A percentile compares a stretch with the other conserved stretches of the same genome.
Evolutionary conservation across 257 asterid genomes (phyloP).

Genomic region (Nicotiana obtusifolia): DNA sequence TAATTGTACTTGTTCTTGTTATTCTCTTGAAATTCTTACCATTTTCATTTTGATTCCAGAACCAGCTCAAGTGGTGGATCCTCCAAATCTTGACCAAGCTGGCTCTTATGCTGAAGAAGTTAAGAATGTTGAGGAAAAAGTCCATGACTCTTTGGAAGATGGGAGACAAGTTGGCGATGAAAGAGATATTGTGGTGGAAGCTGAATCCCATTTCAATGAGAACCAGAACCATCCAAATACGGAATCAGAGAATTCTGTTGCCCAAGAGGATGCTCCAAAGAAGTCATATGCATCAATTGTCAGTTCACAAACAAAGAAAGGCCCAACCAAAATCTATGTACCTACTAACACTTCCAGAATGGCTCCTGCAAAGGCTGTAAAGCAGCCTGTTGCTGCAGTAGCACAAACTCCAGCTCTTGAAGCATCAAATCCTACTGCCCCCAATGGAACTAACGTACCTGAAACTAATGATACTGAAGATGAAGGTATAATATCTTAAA

Average conservation of each 20-base stretch:
- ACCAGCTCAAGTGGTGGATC: slow-evolving; percentile 46
- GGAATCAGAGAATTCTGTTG: slow-evolving; percentile 37
- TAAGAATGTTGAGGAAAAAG: slow-evolving; percentile 37
- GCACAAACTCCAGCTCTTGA: slow-evolving; percentile 37
- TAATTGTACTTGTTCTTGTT: neutral
- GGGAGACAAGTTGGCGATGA: slow-evolving; percentile 37
- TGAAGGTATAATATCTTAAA: slow-evolving; percentile 41
- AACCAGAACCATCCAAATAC: slow-evolving; percentile 29
- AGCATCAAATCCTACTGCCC: slow-evolving; percentile 21
- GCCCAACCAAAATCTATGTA: slow-evolving; percentile 45
- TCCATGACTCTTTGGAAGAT: slow-evolving; percentile 33
- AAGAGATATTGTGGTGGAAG: slow-evolving; percentile 39
- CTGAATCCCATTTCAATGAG: slow-evolving; percentile 33
- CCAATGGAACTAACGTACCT: slow-evolving; percentile 15
- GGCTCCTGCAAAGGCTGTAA: slow-evolving; percentile 34
- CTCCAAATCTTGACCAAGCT: slow-evolving; percentile 31
- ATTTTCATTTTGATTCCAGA: slow-evolving; percentile 40
- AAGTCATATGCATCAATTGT: slow-evolving; percentile 90
- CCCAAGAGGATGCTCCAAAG: slow-evolving; percentile 62
- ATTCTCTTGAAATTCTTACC: slow-evolving; percentile 6
- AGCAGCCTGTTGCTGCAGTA: slow-evolving; percentile 30
- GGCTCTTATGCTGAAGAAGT: slow-evolving; percentile 40
- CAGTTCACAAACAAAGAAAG: slow-evolving; percentile 57
- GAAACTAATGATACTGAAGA: slow-evolving; percentile 44
- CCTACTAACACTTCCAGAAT: slow-evolving; percentile 35